These are phyloP conservation scores for Zygosaccharomyces kombuchaensis DNA, from an alignment of 805 yeast species.

Conservation along the genomic window DNA sequence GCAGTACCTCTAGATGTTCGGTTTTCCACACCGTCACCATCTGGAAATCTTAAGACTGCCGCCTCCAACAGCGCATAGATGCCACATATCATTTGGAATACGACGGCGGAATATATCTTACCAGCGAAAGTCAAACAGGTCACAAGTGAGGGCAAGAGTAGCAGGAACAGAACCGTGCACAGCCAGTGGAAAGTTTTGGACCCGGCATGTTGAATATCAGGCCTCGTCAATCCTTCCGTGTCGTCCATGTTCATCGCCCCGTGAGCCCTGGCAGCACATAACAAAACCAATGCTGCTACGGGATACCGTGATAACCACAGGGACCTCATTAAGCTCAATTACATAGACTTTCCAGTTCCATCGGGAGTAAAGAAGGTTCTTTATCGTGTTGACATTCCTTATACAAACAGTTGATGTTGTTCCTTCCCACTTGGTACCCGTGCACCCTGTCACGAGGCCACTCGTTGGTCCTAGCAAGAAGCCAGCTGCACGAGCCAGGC, in stretches of 20 bases:
- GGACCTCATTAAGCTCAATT: not conserved
- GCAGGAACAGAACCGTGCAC: constrained; percentile 41
- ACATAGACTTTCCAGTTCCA: not conserved
- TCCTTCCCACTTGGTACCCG: not conserved
- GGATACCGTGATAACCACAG: not conserved
- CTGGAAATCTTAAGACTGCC: constrained; percentile 56
- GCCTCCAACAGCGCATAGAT: constrained; percentile 55
- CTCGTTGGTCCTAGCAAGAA: not conserved
- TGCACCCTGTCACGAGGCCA: constrained; percentile 4
- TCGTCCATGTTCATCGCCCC: constrained; percentile 34
- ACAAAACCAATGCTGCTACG: not conserved
- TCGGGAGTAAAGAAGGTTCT: not conserved
- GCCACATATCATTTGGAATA: constrained; percentile 45
- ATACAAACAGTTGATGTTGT: not conserved
- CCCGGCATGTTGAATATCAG: constrained; percentile 42
- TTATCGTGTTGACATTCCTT: not conserved
- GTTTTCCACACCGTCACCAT: constrained; percentile 61
- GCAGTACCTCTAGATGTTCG: constrained; percentile 62
- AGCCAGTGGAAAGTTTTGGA: constrained; percentile 66
- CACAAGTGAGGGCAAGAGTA: constrained; percentile 54
- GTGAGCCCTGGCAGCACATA: constrained; percentile 1
- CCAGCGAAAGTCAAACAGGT: constrained; percentile 54
- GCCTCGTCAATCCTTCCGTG: constrained; percentile 33
- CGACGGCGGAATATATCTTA: constrained; percentile 41
- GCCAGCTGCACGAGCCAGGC: not conserved